Evolutionary conservation across 768 basidiomycete genomes (phyloP).

Genomic region (Fomitopsis pulvina): DNA sequence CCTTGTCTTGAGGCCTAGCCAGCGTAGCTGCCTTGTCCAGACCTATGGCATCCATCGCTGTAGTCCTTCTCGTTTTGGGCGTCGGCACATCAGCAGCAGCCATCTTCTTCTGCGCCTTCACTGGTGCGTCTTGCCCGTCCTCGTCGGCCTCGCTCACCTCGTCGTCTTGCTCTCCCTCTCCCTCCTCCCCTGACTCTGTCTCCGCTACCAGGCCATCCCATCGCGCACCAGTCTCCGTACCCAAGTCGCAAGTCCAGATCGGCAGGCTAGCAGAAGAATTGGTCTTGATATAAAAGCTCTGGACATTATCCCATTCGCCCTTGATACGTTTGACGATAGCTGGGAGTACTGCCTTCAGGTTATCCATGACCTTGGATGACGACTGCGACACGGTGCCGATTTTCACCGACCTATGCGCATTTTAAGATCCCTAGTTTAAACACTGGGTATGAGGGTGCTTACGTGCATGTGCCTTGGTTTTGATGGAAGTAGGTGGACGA

Average conservation of each 20-base stretch:
- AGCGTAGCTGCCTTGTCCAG: conserved; percentile 16
- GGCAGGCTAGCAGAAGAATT: conserved; percentile 80
- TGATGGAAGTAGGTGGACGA: conserved; percentile 95
- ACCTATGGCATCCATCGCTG: conserved; percentile 16
- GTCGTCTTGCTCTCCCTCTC: conserved; percentile 19
- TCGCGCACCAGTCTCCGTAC: conserved; percentile 47
- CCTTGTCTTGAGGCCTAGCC: conserved; percentile 14
- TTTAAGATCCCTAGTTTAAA: background rate
- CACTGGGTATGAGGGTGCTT: conserved; percentile 26
- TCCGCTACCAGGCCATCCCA: conserved; percentile 45
- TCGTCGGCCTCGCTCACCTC: conserved; percentile 20
- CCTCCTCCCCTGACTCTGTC: conserved; percentile 9
- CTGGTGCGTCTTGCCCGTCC: conserved; percentile 16
- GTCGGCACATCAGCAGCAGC: conserved; percentile 20
- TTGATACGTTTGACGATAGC: conserved; percentile 62
- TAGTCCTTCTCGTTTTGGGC: conserved; percentile 15
- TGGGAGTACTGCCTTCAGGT: conserved; percentile 75
- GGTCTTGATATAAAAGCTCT: conserved; percentile 86
- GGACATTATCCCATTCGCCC: conserved; percentile 87
- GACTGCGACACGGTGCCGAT: conserved; percentile 70
- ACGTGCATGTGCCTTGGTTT: conserved; percentile 91
- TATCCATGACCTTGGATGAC: conserved; percentile 67
- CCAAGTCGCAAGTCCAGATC: conserved; percentile 81
- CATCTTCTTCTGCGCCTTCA: conserved; percentile 27
- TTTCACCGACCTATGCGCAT: conserved; percentile 69